A percentile compares a stretch with the other conserved stretches of the same genome.
Conservation (phyloP, 495 filamentous ascomycete species). For the Penicillium maclennaniae region DNA sequence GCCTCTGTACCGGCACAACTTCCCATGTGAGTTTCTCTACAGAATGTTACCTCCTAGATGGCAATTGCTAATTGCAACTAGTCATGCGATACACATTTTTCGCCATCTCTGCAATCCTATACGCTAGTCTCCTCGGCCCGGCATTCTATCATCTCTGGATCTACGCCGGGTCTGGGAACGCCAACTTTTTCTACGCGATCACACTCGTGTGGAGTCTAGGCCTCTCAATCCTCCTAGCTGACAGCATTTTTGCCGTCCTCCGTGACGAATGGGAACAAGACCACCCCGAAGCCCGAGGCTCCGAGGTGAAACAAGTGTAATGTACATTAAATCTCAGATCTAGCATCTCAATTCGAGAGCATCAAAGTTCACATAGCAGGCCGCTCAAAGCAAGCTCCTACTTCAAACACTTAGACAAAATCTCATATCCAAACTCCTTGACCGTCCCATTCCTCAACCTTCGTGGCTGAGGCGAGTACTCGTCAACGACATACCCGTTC, state of each 20-base stretch:
- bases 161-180: constrained; percentile 95
- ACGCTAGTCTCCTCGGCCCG: constrained; percentile 82
- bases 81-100: constrained; percentile 95
- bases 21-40: constrained; percentile 63
- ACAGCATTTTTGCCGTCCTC: constrained; percentile 81
- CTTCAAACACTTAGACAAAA: constrained; percentile 60
- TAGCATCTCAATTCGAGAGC: constrained; percentile 5
- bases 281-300: constrained; percentile 81
- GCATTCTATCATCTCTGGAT: constrained; percentile 98
- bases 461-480: constrained; percentile 59
- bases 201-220: constrained; percentile 96
- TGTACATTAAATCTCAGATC: constrained; percentile 14
- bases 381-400: background rate
- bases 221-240: constrained; percentile 72
- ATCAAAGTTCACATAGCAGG: background rate
- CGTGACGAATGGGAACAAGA: constrained; percentile 94
- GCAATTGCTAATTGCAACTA: constrained; percentile 27
- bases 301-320: constrained; percentile 82
- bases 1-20: constrained; percentile 88
- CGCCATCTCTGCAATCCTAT: constrained; percentile 72
- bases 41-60: no score
- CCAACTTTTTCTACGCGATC: constrained; percentile 99
- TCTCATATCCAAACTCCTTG: constrained; percentile 63
- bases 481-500: constrained; percentile 64
- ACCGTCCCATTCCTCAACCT: constrained; percentile 61